Evolutionary conservation across 495 filamentous ascomycete species (phyloP), one percentile per base, ranked within the genome.

Genomic region (Penicillium waksmanii): DNA sequence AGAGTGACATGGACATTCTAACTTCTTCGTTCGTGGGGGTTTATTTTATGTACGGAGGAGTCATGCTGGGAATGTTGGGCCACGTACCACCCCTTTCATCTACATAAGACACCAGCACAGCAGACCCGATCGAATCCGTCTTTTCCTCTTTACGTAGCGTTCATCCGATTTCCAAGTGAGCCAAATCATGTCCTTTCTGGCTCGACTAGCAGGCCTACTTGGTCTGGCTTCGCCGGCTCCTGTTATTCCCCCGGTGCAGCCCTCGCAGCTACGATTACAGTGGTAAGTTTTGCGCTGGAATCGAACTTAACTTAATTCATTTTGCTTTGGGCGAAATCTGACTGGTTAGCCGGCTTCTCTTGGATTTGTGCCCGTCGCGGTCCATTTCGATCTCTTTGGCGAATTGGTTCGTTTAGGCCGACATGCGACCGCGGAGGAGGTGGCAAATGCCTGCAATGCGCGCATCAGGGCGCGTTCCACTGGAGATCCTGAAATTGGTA

Each of bases 301-400:
- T 53, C 43, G 40, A 51, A 52, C 27, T 42, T 25, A 18, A 13
- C 21, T 18, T 3, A 44, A n/a, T 40, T 23, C 23, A 23, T 23
- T 13, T 40, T n/a, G 11, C 15, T n/a, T n/a, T 40, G 36, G 42
- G 17, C 15, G 15, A 2, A 9, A 19, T 48, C 21, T 48, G 23
- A 48, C 46, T 48, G 21, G 21, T n/a, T 51, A 74, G 71, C 57
- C 71, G 6, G 71, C 72, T 17, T 64, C 72, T 0, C 51, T 76
- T 27, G 71, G 75, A 0, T 76, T 78, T 49, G 65, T 77, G 1
- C 75, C 75, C 1, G 73, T 77, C 11, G 71, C 75, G 0, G 57
- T 73, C 31, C 66, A 73, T 51, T 76, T 77, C 61, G 46, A 69
- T 43, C 56, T 77, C 8, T 77, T 76, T 38, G 53, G 60, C 10